Evolutionary conservation across 169 alveolate genomes (phyloP).

Genomic region (Plasmodium coatneyi): DNA sequence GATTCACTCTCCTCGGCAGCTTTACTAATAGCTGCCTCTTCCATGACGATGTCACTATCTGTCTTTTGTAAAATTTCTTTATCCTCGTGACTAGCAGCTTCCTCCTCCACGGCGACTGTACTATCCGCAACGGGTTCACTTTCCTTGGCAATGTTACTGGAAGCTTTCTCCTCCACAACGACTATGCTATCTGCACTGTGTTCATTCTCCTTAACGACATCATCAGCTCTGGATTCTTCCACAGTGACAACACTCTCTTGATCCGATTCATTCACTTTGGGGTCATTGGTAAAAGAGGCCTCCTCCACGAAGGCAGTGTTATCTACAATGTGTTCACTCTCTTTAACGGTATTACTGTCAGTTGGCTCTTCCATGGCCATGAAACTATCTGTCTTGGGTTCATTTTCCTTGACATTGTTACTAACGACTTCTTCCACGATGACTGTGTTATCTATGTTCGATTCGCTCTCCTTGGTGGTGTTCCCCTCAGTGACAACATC

Average conservation of each 20-base stretch:
- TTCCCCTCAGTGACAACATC: too few species aligned
- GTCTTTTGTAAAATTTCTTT: background rate
- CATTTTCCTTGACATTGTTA: background rate
- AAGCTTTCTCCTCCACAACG: background rate
- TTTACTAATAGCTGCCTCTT: background rate
- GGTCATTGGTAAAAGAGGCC: background rate
- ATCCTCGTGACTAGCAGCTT: background rate
- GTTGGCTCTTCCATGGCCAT: background rate
- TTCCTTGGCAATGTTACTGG: background rate
- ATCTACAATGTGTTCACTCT: background rate
- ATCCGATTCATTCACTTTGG: background rate
- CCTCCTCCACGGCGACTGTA: background rate
- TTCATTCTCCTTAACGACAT: background rate
- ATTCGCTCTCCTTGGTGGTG: background rate
- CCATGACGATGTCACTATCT: background rate
- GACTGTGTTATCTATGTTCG: background rate
- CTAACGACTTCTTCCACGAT: background rate
- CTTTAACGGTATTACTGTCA: background rate
- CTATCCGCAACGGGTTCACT: background rate
- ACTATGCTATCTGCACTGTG: background rate
- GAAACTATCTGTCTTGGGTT: background rate
- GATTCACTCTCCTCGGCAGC: background rate
- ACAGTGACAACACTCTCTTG: background rate
- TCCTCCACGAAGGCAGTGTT: background rate
- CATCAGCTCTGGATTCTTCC: background rate